These are phyloP conservation scores for Centaurea solstitialis DNA, from an alignment of 129 eudicot species.

Conservation along the genomic window DNA sequence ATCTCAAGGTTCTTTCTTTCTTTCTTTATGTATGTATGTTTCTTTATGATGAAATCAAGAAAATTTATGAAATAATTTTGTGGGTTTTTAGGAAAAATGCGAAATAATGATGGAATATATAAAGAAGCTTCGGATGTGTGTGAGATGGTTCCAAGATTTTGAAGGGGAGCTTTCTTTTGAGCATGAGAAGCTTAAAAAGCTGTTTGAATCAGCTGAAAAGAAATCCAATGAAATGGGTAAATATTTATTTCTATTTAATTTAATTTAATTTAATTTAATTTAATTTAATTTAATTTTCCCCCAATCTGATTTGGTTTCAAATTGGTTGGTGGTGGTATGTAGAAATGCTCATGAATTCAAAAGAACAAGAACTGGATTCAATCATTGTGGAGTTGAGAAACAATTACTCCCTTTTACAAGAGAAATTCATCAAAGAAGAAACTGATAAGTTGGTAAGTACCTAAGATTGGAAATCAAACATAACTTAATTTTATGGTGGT, in stretches of 20 bases:
- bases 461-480: background rate
- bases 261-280: too few relatives aligned
- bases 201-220: conserved; percentile 74
- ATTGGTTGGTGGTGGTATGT: conserved; percentile 18
- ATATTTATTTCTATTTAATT: too few relatives aligned
- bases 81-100: conserved; percentile 68
- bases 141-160: conserved; percentile 78
- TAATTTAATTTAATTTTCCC: background rate
- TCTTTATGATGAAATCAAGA: background rate
- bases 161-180: conserved; percentile 57
- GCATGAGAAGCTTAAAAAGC: conserved; percentile 58
- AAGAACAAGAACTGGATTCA: conserved; percentile 84
- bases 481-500: background rate
- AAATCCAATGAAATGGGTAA: conserved; percentile 81
- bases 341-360: conserved; percentile 70
- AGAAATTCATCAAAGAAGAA: conserved; percentile 68
- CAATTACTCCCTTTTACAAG: conserved; percentile 51
- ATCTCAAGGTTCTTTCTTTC: conserved; percentile 53
- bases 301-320: too few relatives aligned
- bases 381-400: conserved; percentile 63
- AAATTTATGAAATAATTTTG: background rate
- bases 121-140: conserved; percentile 71
- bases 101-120: conserved; percentile 77
- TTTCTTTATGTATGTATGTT: background rate
- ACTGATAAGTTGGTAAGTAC: conserved; percentile 65